A percentile compares a stretch with the other conserved stretches of the same genome.
phyloP scores from a whole-genome alignment of 129 eudicot species.

The Flaveria sonorensis region DNA sequence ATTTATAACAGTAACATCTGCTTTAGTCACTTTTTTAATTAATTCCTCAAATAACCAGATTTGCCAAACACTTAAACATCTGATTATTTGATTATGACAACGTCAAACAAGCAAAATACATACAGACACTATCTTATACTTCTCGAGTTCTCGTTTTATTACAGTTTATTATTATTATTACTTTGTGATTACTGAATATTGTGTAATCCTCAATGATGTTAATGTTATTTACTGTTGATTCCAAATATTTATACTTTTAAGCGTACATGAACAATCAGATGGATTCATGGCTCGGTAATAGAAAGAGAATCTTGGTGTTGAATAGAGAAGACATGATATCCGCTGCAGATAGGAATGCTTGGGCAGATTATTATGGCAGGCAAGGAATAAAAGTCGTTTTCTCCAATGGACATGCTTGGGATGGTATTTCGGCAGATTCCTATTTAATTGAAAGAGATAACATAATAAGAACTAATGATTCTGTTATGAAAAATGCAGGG shows the following conservation, averaged over 20 bases:
- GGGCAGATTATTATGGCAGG: slow-evolving; percentile 87
- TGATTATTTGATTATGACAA: not conserved
- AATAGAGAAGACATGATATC: slow-evolving; percentile 99
- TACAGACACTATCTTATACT: not conserved
- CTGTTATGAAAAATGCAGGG: slow-evolving; percentile 56
- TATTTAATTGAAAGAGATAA: not conserved
- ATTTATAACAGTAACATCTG: not conserved
- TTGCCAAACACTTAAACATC: not conserved
- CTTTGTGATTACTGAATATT: not conserved
- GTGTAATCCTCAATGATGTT: not conserved
- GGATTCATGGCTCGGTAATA: slow-evolving; percentile 94
- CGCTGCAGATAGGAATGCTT: slow-evolving; percentile 80
- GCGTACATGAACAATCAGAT: slow-evolving; percentile 53
- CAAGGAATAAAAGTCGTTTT: slow-evolving; percentile 81
- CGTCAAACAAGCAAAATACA: not conserved
- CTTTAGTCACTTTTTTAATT: not conserved
- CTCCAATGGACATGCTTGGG: slow-evolving; percentile 92
- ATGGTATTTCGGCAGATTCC: slow-evolving; percentile 50
- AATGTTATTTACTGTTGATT: not conserved
- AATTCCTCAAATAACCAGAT: not conserved
- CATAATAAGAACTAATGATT: slow-evolving; percentile 9
- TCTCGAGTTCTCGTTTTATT: not conserved
- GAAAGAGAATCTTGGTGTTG: slow-evolving; percentile 85
- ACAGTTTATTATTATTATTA: not conserved
- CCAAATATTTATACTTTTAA: not conserved